phyloP scores from a whole-genome alignment of 805 yeast genomes.

The Pichia thaimueangensis region DNA sequence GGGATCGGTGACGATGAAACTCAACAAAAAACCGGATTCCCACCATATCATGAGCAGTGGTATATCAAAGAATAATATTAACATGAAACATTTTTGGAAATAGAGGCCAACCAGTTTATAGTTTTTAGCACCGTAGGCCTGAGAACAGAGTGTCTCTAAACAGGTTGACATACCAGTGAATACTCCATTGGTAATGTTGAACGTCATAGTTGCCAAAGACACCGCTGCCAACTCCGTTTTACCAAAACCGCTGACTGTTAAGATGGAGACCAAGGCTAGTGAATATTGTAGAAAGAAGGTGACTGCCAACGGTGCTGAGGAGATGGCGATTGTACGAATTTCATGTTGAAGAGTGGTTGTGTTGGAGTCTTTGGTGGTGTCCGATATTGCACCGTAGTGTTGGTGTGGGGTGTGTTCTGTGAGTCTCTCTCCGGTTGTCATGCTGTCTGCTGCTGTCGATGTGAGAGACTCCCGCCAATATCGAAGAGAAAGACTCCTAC shows the following conservation, averaged over 20 bases:
- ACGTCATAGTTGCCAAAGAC: constrained; percentile 63
- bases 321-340: constrained; percentile 10
- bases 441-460: no score
- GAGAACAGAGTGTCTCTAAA: constrained; percentile 64
- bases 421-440: no score
- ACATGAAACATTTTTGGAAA: constrained; percentile 50
- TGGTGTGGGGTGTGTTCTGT: no score
- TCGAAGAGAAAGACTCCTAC: no score
- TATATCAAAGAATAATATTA: constrained; percentile 35
- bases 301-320: constrained; percentile 44
- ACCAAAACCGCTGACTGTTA: constrained; percentile 64
- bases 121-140: constrained; percentile 50
- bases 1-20: constrained; percentile 38
- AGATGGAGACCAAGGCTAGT: constrained; percentile 59
- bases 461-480: no score
- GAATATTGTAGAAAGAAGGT: constrained; percentile 63
- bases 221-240: constrained; percentile 61
- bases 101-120: constrained; percentile 25
- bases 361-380: no score
- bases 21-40: constrained; percentile 39
- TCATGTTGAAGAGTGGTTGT: background rate
- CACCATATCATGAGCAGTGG: constrained; percentile 56
- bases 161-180: constrained; percentile 67
- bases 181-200: constrained; percentile 61
- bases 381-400: no score